Percentiles rank a stretch among this genome's conserved stretches.
phyloP scores from a whole-genome alignment of 108 stramenopile genomes.

The Phaeodactylum tricornutum region DNA sequence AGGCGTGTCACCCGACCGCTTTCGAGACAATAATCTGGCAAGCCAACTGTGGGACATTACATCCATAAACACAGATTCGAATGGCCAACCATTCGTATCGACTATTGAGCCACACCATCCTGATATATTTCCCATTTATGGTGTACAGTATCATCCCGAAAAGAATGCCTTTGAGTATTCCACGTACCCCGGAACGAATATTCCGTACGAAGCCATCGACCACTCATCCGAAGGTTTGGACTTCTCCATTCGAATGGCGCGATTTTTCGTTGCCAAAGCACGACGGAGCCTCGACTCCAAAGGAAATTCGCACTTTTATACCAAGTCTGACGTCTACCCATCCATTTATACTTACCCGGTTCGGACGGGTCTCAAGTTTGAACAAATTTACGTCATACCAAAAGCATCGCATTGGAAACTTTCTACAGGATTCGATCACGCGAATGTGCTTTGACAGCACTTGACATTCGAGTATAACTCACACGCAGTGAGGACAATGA shows the following conservation, averaged over 20 bases:
- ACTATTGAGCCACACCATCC: conserved; percentile 46
- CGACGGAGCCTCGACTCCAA: conserved; percentile 4
- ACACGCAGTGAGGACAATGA: too few relatives aligned
- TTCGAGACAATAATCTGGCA: conserved; percentile 18
- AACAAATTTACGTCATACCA: conserved; percentile 35
- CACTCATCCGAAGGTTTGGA: conserved; percentile 45
- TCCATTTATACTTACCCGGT: conserved; percentile 23
- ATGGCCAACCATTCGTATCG: conserved; percentile 56
- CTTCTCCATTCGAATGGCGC: conserved; percentile 25
- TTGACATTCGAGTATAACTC: too few relatives aligned
- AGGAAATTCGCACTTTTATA: conserved; percentile 7
- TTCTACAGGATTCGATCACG: too few relatives aligned
- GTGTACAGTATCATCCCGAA: conserved; percentile 75
- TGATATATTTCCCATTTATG: conserved; percentile 28
- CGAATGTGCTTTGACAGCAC: too few relatives aligned
- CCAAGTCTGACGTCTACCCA: conserved; percentile 15
- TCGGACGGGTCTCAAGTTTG: conserved; percentile 16
- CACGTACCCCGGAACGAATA: conserved; percentile 17
- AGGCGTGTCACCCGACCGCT: conserved; percentile 43
- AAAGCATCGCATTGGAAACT: too few relatives aligned
- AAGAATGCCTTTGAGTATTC: conserved; percentile 74
- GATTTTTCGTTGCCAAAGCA: conserved; percentile 32
- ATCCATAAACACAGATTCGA: conserved; percentile 40
- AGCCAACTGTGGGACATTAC: conserved; percentile 27
- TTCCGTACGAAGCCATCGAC: conserved; percentile 58